Evolutionary conservation across 768 basidiomycete genomes (phyloP), one percentile per base, ranked within the genome.

Genomic region (Macrolepiota fuliginosa): DNA sequence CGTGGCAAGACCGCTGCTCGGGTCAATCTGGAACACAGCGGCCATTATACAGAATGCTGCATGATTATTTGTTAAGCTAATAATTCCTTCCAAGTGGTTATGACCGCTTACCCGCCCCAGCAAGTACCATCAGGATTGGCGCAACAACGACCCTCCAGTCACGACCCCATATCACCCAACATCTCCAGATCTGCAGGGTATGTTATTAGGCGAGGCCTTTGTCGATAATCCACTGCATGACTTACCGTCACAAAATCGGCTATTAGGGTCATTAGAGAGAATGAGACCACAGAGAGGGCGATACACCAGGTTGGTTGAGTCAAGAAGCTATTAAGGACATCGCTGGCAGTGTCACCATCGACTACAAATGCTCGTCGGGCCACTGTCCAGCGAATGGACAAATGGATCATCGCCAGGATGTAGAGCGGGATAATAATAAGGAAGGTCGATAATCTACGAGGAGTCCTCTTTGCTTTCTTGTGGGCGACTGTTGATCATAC

Each of bases 231-330:
- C 35, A n/a, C n/a, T n/a, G 22, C 4, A 54, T 9, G 1, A 29
- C 58, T 52, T 22, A 59, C 58, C 15, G 51, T 59, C n/a, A 59
- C 58, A 35, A 40, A 59, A n/a, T 59, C 58, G 13, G 58, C 58
- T 2, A 59, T 59, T 7, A 59, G 10, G 10, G 50, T 27, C 36
- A 39, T 59, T 49, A 42, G 19, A 6, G 15, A 40, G 13, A 52
- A 59, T 4, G 58, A 51, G 39, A 52, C 36, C 7, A 51, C 51
- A 10, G 50, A 59, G 17, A 59, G 25, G 6, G 17, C 39, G n/a
- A 42, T 52, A 19, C 35, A 45, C 58, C 58, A 59, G 10, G 24
- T n/a, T 4, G 58, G 58, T 29, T 59, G 58, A 11, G n/a, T 36
- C 6, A 52, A 22, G 39, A 40, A 59, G 27, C 37, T 37, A 3